Percentiles rank a stretch among this genome's conserved stretches.
These are phyloP conservation scores for Termitomyces sp. DNA, from an alignment of 768 basidiomycete genomes.

Conservation along the genomic window DNA sequence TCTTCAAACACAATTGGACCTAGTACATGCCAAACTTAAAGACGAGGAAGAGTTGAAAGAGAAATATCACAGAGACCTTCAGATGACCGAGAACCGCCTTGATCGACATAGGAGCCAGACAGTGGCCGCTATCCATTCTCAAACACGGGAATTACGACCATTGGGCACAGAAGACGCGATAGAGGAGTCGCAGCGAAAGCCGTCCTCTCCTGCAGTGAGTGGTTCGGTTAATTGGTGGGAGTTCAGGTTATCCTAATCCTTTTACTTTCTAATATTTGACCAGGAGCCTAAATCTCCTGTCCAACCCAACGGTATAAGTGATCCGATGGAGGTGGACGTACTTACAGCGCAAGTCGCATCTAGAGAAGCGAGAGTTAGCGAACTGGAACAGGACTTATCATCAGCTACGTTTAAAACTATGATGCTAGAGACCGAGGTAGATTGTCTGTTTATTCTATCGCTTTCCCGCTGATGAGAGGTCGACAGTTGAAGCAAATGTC, in stretches of 20 bases:
- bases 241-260: constrained; percentile 39
- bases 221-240: constrained; percentile 63
- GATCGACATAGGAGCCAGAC: constrained; percentile 56
- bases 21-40: constrained; percentile 41
- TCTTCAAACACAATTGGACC: constrained; percentile 51
- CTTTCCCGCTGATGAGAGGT: not conserved
- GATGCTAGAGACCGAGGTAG: constrained; percentile 40
- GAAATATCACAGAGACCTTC: constrained; percentile 43
- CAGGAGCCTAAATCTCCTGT: constrained; percentile 34
- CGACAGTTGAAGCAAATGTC: constrained; percentile 36
- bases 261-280: constrained; percentile 33
- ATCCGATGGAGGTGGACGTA: constrained; percentile 28
- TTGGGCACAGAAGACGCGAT: constrained; percentile 28
- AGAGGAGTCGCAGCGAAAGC: constrained; percentile 44
- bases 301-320: constrained; percentile 33
- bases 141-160: constrained; percentile 20
- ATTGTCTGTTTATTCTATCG: constrained; percentile 1
- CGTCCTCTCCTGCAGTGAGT: constrained; percentile 72
- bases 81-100: constrained; percentile 51
- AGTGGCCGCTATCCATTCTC: constrained; percentile 40
- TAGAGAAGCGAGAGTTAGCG: constrained; percentile 40
- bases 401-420: constrained; percentile 40
- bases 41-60: constrained; percentile 46
- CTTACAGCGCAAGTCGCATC: constrained; percentile 36
- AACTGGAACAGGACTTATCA: constrained; percentile 41